Conservation (phyloP, 805 yeast species). For the Starmerella bombi region DNA sequence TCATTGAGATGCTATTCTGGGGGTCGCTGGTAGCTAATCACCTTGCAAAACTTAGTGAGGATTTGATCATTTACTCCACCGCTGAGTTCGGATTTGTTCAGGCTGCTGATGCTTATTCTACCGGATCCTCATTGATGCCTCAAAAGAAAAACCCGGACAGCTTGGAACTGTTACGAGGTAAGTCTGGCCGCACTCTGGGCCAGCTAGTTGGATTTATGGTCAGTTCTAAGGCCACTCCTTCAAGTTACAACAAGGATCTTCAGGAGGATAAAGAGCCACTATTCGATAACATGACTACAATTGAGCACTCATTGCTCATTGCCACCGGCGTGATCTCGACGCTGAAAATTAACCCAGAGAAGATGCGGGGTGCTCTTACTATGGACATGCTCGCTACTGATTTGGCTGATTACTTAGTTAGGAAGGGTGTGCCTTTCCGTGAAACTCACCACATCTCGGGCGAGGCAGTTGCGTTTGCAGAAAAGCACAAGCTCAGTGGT, state of each 20-base stretch:
- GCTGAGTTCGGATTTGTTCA: slow-evolving; percentile 94
- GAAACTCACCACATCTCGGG: slow-evolving; percentile 99
- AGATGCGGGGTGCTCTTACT: slow-evolving; percentile 78
- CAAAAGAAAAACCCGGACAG: slow-evolving; percentile 98
- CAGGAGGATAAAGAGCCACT: slow-evolving; percentile 99
- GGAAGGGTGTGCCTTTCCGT: slow-evolving; percentile 97
- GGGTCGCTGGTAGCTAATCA: slow-evolving; percentile 89
- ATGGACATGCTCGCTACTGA: slow-evolving; percentile 99
- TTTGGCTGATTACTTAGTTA: slow-evolving; percentile 90
- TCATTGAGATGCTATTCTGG: slow-evolving; percentile 93
- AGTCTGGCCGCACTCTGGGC: slow-evolving; percentile 95
- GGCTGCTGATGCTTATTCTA: slow-evolving; percentile 93
- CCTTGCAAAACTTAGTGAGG: slow-evolving; percentile 87
- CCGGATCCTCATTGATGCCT: slow-evolving; percentile 98
- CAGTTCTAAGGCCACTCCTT: slow-evolving; percentile 94
- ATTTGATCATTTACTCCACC: slow-evolving; percentile 86
- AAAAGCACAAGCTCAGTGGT: slow-evolving; percentile 60
- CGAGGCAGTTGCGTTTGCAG: slow-evolving; percentile 88
- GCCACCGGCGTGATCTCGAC: slow-evolving; percentile 96
- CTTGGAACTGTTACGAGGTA: slow-evolving; percentile 87
- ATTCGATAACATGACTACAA: slow-evolving; percentile 78
- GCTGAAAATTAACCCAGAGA: slow-evolving; percentile 51
- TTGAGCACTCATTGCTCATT: slow-evolving; percentile 83
- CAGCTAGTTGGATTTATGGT: slow-evolving; percentile 88
- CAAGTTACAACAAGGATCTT: slow-evolving; percentile 94